Evolutionary conservation across 2,329 filamentous ascomycete genomes (phyloP).

Genomic region (Tolypocladium tundrense): DNA sequence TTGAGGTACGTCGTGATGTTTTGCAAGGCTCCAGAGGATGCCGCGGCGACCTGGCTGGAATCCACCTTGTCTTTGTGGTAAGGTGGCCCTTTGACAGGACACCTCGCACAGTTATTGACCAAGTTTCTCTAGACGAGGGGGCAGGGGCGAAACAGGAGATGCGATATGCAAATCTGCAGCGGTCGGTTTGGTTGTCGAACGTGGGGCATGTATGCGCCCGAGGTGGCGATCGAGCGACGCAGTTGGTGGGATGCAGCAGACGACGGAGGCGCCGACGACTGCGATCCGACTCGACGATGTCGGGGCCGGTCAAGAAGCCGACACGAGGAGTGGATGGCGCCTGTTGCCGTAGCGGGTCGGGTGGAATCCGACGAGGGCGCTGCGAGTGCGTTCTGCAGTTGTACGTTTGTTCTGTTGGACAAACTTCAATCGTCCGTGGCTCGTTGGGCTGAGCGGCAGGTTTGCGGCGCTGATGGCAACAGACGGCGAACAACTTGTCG

Average conservation of each 20-base stretch:
- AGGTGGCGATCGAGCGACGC: not conserved
- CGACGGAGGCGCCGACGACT: not conserved
- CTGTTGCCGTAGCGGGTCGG: not conserved
- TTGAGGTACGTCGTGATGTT: conserved; percentile 50
- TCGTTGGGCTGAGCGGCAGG: not conserved
- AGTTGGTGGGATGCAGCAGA: not conserved
- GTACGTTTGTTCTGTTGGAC: not conserved
- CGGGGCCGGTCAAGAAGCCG: not conserved
- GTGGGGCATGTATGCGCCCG: not conserved
- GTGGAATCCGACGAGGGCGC: not conserved
- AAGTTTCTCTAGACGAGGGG: not conserved
- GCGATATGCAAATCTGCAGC: not conserved
- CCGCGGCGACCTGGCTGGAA: conserved; percentile 46
- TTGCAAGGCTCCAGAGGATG: conserved; percentile 54
- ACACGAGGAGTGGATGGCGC: not conserved
- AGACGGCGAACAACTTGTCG: not conserved
- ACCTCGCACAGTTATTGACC: conserved; percentile 11
- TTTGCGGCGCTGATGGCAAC: not conserved
- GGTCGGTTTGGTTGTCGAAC: not conserved
- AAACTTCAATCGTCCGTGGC: not conserved
- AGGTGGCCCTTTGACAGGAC: conserved; percentile 24
- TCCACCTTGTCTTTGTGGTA: conserved; percentile 46
- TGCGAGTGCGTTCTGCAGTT: not conserved
- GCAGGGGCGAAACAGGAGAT: not conserved
- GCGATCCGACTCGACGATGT: not conserved